These are phyloP conservation scores for Aphanomyces stellatus DNA, from an alignment of 352 stramenopile genomes.

Conservation along the genomic window DNA sequence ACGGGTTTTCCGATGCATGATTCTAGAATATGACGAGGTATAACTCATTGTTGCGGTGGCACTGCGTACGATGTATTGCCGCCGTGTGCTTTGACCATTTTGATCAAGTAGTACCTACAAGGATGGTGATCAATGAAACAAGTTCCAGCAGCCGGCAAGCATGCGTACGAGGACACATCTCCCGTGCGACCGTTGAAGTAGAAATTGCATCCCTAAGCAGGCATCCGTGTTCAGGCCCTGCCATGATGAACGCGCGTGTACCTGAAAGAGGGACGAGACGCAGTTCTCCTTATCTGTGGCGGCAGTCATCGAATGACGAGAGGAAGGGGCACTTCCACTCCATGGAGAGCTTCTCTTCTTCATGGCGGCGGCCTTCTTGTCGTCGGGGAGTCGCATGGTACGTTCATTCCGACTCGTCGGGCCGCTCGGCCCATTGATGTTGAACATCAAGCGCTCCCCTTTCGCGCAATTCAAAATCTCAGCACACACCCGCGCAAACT, in stretches of 20 bases:
- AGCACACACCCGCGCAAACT: not conserved
- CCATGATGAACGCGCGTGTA: not conserved
- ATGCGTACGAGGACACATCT: constrained; percentile 65
- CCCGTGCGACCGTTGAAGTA: constrained; percentile 75
- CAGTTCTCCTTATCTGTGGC: not conserved
- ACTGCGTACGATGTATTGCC: constrained; percentile 45
- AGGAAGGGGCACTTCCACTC: not conserved
- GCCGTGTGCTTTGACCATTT: constrained; percentile 67
- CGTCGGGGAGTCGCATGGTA: constrained; percentile 27
- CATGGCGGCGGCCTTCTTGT: constrained; percentile 22
- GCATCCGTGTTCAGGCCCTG: constrained; percentile 19
- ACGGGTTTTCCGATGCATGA: constrained; percentile 32
- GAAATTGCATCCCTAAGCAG: constrained; percentile 57
- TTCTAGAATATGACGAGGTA: no score
- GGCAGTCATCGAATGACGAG: no score
- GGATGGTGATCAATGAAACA: no score
- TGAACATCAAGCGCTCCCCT: no score
- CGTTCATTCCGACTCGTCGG: constrained; percentile 52
- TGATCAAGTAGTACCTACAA: constrained; percentile 70
- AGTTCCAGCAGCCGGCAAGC: no score
- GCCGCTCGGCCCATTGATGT: constrained; percentile 63
- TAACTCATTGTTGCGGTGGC: not conserved
- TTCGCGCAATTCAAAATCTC: not conserved
- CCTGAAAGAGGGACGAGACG: constrained; percentile 10
- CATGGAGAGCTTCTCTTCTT: constrained; percentile 40